These are phyloP conservation scores for Ilyonectria sp. DNA, from an alignment of 2,329 filamentous ascomycete genomes.

Conservation along the genomic window DNA sequence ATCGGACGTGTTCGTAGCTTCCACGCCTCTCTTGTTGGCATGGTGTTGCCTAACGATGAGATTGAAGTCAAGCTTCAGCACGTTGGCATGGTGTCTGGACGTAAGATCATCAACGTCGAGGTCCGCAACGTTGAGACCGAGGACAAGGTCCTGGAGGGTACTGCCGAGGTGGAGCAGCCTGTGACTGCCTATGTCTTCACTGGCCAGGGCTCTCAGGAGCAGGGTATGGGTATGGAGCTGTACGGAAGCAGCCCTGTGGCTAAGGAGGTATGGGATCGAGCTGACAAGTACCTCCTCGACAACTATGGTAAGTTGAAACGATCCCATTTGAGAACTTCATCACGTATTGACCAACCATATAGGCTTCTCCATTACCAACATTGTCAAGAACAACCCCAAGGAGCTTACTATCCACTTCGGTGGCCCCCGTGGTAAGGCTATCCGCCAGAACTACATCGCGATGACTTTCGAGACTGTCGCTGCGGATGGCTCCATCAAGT, in stretches of 20 bases:
- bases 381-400: constrained; percentile 99
- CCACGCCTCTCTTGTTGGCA: constrained; percentile 96
- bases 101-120: constrained; percentile 99
- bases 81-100: constrained; percentile 96
- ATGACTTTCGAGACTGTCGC: constrained; percentile 99
- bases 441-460: constrained; percentile 98
- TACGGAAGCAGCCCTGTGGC: constrained; percentile 95
- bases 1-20: constrained; percentile 97
- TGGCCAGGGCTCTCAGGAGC: constrained; percentile 97
- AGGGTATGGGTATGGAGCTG: constrained; percentile 99
- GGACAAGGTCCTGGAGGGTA: constrained; percentile 94
- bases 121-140: constrained; percentile 95
- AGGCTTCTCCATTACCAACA: constrained; percentile 98
- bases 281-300: constrained; percentile 97
- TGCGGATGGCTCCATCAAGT: constrained; percentile 92
- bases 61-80: constrained; percentile 97
- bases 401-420: constrained; percentile 99
- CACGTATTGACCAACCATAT: constrained; percentile 30
- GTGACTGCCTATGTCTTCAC: constrained; percentile 98
- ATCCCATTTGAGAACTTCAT: too few species aligned
- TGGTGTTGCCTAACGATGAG: constrained; percentile 97
- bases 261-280: constrained; percentile 97
- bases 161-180: constrained; percentile 98
- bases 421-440: constrained; percentile 95
- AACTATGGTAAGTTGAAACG: constrained; percentile 83